Evolutionary conservation across 306 rosid species (phyloP), one percentile per base, ranked within the genome.

Genomic region (Ormosia emarginata): DNA sequence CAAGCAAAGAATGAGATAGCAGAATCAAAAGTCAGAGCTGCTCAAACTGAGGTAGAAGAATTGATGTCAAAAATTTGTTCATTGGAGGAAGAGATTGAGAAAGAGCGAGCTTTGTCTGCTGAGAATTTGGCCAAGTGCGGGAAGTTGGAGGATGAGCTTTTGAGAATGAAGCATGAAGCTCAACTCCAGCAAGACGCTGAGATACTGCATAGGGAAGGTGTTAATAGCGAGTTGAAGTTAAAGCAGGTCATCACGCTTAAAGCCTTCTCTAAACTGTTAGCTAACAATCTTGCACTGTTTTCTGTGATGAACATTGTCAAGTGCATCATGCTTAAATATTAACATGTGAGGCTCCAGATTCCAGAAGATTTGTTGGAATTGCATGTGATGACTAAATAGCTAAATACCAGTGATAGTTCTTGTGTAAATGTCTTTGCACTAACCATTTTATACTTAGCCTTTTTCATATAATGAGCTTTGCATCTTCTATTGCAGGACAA

Each of bases 161-260:
- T 66, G 37, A 86, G 75, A 63, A 74, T 89, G 87, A 90, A 83
- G 82, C 77, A 70, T 6, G 91, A 88, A 81, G 85, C 85, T 74
- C 86, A 86, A 67, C 53, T 71, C 79, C 83, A 77, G 39, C 79
- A 52, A 34, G 85, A 83, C 33, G 65, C 83, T 15, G 93, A 89
- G 79, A 78, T 81, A 53, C 57, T 24, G 30, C 81, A 9, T 0
- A 56, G 47, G 43, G 74, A 79, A 74, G 74, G 71, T 44, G 71
- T 59, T 75, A 67, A 79, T 24, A 78, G 49, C 7, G 85, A 91
- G 75, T 58, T 88, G 75, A 87, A 85, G 87, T 63, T 68, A 43
- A 90, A 81, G 75, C 93, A 93, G 98, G 98, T 93, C 43, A 88
- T 56, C n/a, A n/a, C n/a, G n/a, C n/a, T n/a, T n/a, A n/a, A 34